These are phyloP conservation scores for Fusarium sp. DNA, from an alignment of 2,329 filamentous ascomycete species.

Conservation along the genomic window DNA sequence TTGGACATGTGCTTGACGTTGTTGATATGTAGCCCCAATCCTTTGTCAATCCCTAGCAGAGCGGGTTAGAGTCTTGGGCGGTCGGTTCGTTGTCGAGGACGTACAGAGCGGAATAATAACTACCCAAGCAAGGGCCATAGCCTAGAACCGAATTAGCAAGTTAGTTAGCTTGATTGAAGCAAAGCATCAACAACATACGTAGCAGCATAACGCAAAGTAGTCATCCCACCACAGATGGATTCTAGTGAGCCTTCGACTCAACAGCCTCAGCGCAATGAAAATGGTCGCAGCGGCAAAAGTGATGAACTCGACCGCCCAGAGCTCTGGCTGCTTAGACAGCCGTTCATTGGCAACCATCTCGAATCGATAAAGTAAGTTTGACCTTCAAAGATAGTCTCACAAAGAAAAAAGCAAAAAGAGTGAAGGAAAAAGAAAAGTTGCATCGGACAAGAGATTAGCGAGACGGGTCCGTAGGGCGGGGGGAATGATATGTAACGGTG, in stretches of 20 bases:
- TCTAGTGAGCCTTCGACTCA: conserved; percentile 38
- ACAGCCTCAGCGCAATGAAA: conserved; percentile 21
- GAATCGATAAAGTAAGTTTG: not conserved
- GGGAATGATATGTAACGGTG: conserved; percentile 5
- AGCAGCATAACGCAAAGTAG: conserved; percentile 37
- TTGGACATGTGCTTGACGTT: conserved; percentile 26
- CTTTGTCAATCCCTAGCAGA: conserved; percentile 30
- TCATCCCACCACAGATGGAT: conserved; percentile 41
- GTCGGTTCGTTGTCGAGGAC: not conserved
- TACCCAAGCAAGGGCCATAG: conserved; percentile 35
- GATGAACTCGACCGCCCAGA: conserved; percentile 34
- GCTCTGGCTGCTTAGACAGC: conserved; percentile 35
- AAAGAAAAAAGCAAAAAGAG: not conserved
- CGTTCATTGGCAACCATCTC: conserved; percentile 19
- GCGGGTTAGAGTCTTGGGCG: conserved; percentile 4
- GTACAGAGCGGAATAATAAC: conserved; percentile 36
- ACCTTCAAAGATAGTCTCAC: not conserved
- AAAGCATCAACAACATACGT: conserved; percentile 7
- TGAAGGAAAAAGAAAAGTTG: conserved; percentile 5
- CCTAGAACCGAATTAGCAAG: conserved; percentile 13
- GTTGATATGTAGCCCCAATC: conserved; percentile 36
- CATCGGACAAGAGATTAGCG: conserved; percentile 32
- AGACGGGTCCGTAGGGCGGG: conserved; percentile 1
- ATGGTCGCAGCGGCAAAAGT: conserved; percentile 35
- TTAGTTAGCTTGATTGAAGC: rapidly evolving